phyloP scores from a whole-genome alignment of 2,329 filamentous ascomycete genomes.

The Ophiostoma ips region DNA sequence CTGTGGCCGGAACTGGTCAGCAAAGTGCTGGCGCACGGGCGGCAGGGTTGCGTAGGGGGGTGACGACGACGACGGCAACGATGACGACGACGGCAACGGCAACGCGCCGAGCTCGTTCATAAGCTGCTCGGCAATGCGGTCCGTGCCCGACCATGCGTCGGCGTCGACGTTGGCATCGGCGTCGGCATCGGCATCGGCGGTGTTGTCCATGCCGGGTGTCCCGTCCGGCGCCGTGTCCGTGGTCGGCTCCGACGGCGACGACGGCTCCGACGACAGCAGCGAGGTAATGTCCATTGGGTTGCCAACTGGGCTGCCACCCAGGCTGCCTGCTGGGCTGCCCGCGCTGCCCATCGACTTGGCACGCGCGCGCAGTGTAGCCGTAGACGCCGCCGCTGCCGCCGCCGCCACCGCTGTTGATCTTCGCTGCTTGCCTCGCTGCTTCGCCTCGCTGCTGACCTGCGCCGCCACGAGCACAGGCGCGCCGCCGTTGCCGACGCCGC shows the following conservation, averaged over 20 bases:
- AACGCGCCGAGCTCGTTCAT: not conserved
- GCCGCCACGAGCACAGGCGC: not conserved
- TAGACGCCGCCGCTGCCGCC: not conserved
- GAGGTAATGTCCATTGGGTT: not conserved
- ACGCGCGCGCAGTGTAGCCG: not conserved
- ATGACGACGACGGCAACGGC: not conserved
- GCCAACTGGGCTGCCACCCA: too few species aligned
- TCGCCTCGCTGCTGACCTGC: not conserved
- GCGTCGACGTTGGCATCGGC: too few species aligned
- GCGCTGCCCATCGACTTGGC: constrained; percentile 5
- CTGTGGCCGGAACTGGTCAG: not conserved
- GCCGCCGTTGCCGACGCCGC: not conserved
- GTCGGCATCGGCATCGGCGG: too few species aligned
- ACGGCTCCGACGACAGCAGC: not conserved
- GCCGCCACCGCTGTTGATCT: too few species aligned
- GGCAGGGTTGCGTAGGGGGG: not conserved
- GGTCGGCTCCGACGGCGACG: not conserved
- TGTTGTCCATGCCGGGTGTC: not conserved
- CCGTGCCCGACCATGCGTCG: constrained; percentile 2
- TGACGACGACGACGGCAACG: not conserved
- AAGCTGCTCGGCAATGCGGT: constrained; percentile 1
- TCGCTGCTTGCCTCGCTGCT: not conserved
- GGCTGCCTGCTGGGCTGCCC: too few species aligned
- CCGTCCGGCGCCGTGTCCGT: not conserved
- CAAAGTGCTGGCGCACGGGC: not conserved